Evolutionary conservation across 495 filamentous ascomycete genomes (phyloP).

Genomic region (Chaetomium tenue): DNA sequence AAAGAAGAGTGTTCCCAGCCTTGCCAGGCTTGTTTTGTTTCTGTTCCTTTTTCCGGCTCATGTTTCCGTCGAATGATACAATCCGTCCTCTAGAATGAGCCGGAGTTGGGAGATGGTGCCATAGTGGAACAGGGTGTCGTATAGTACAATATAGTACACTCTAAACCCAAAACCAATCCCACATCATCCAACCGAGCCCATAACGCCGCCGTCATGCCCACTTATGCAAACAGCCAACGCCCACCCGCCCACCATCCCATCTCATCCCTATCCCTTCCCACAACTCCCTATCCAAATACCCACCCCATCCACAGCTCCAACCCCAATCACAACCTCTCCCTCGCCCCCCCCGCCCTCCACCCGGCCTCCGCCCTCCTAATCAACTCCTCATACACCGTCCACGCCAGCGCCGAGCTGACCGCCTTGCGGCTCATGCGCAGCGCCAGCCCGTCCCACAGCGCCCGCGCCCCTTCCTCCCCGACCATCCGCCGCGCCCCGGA

Average conservation of each 20-base stretch:
- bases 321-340: conserved; percentile 13
- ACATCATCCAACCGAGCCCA: neutral
- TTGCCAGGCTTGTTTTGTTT: neutral
- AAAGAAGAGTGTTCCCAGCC: neutral
- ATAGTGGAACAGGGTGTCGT: conserved; percentile 3
- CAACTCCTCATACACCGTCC: conserved; percentile 95
- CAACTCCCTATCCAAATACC: neutral
- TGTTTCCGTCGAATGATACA: neutral
- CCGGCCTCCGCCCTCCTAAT: conserved; percentile 70
- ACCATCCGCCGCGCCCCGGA: conserved; percentile 74
- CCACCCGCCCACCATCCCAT: neutral
- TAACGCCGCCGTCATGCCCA: neutral
- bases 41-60: neutral
- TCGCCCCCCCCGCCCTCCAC: conserved; percentile 40
- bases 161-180: neutral
- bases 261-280: no score
- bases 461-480: conserved; percentile 72
- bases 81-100: neutral
- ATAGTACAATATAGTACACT: conserved; percentile 11
- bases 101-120: neutral
- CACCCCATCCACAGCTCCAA: neutral
- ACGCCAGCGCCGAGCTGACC: conserved; percentile 84
- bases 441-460: conserved; percentile 82
- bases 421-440: conserved; percentile 90
- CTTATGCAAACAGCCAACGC: conserved; percentile 1